Conservation (phyloP, 768 basidiomycete genomes). For the Trametes coccinea region DNA sequence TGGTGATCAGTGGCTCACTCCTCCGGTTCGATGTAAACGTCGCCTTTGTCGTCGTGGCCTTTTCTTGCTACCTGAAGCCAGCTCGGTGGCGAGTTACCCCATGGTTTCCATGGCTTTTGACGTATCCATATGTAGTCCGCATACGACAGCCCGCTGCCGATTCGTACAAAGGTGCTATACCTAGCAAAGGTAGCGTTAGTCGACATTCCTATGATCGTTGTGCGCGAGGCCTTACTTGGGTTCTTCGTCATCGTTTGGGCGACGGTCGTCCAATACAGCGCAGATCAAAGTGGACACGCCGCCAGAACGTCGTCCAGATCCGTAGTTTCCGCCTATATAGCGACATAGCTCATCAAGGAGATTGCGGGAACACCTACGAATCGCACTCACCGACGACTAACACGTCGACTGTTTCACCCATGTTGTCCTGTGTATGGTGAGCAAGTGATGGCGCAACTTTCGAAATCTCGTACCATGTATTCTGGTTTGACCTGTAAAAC, state of each 20-base stretch:
- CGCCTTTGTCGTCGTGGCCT: slow-evolving; percentile 78
- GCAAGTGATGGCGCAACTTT: background rate
- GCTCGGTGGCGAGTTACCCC: slow-evolving; percentile 73
- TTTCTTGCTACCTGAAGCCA: slow-evolving; percentile 66
- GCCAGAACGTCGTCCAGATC: slow-evolving; percentile 81
- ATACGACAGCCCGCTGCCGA: slow-evolving; percentile 87
- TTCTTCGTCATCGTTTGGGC: slow-evolving; percentile 54
- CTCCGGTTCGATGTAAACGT: slow-evolving; percentile 86
- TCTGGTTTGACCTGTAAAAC: slow-evolving; percentile 71
- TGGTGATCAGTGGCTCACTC: slow-evolving; percentile 52
- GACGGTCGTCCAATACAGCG: slow-evolving; percentile 80
- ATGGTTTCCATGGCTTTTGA: slow-evolving; percentile 78
- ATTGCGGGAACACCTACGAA: background rate
- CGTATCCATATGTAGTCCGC: slow-evolving; percentile 86
- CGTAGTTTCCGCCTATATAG: slow-evolving; percentile 77
- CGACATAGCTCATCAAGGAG: background rate
- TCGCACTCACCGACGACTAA: slow-evolving; percentile 74
- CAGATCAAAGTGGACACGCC: slow-evolving; percentile 89
- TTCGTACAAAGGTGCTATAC: slow-evolving; percentile 84
- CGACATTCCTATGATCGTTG: background rate
- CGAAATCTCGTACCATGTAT: slow-evolving; percentile 62
- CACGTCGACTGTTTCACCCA: slow-evolving; percentile 92
- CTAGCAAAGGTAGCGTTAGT: slow-evolving; percentile 60
- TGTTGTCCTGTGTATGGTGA: slow-evolving; percentile 60
- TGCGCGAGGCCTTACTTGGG: slow-evolving; percentile 49